Evolutionary conservation across 2,329 filamentous ascomycete genomes (phyloP), one percentile per base, ranked within the genome.

Genomic region (Penicillium sp.): DNA sequence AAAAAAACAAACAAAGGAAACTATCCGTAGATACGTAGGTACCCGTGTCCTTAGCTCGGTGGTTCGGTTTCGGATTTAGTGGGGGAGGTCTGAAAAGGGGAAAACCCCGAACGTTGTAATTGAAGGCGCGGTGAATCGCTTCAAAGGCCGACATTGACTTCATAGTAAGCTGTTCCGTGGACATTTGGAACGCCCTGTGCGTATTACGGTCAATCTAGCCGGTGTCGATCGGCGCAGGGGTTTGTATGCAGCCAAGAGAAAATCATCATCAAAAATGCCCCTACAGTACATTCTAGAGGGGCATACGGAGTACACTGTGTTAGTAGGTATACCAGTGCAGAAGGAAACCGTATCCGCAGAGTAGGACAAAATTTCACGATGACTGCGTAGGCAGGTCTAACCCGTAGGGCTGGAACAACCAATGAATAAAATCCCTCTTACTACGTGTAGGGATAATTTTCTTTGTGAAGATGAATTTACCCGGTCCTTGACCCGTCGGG

Each of bases 161-260:
- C 14, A 4, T n/a, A n/a, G 39, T 21, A 42, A 21, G 19, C 29
- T 49, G 7, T 37, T n/a, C 9, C 33, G 29, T 46, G 23, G 23
- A 4, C 43, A 46, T 26, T 46, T 46, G 21, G 35, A 23, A 21
- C 5, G n/a, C 16, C 33, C 35, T 42, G 39, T 13, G 39, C 19
- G 19, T 42, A 47, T n/a, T n/a, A 45, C 48, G 19, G 33, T 14
- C 21, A 35, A 25, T n/a, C 31, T 35, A 13, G 10, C 47, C 29
- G 19, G 27, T 42, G 21, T 27, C 54, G 60, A 65, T 65, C 62
- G 55, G 37, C 60, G 52, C 62, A 64, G 47, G 62, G 62, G 45
- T 64, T 59, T 37, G 39, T 39, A 61, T 57, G 60, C 53, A 58
- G 61, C 60, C 54, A 62, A 65, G 62, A 52, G 43, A 47, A 44